phyloP scores from a whole-genome alignment of 139 green algal genomes.

The Micractinium conductrix region DNA sequence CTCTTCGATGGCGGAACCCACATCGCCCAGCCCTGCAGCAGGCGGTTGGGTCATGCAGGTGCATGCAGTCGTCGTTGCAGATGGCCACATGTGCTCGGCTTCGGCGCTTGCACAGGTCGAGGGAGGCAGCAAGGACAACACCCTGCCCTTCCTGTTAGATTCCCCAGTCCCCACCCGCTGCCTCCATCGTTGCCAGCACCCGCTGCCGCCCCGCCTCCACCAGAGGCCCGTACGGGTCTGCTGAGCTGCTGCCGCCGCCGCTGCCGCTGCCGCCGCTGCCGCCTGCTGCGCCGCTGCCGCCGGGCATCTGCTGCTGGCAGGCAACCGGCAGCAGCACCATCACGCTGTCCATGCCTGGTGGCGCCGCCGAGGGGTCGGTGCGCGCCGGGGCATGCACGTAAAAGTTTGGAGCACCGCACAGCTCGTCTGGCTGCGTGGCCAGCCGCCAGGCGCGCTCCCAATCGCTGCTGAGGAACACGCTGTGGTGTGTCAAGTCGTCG shows the following conservation, averaged over 20 bases:
- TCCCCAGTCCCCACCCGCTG: too few relatives aligned
- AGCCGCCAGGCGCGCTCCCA: slow-evolving; percentile 63
- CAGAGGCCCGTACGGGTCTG: slow-evolving; percentile 56
- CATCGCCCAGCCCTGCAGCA: slow-evolving; percentile 61
- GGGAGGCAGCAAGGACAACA: too few relatives aligned
- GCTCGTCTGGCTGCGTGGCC: slow-evolving; percentile 50
- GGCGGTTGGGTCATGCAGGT: too few relatives aligned
- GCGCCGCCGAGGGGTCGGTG: slow-evolving; percentile 83
- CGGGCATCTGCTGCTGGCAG: slow-evolving; percentile 71
- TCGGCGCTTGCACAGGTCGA: too few relatives aligned
- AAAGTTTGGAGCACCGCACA: slow-evolving; percentile 82
- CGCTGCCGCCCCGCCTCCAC: slow-evolving; percentile 63
- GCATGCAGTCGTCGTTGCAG: too few relatives aligned
- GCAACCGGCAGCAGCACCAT: slow-evolving; percentile 81
- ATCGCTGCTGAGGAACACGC: slow-evolving; percentile 83
- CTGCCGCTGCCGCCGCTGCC: background rate
- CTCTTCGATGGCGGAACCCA: slow-evolving; percentile 58
- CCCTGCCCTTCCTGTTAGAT: too few relatives aligned
- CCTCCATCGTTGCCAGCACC: slow-evolving; percentile 52
- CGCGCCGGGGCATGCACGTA: slow-evolving; percentile 80
- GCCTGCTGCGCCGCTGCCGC: background rate
- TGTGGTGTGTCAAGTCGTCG: slow-evolving; percentile 79
- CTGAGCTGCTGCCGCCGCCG: background rate
- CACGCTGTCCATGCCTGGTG: slow-evolving; percentile 62
- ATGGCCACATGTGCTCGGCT: too few relatives aligned